Evolutionary conservation across 2,329 filamentous ascomycete genomes (phyloP), one percentile per base, ranked within the genome.

Genomic region (Tympanopsis confertula): DNA sequence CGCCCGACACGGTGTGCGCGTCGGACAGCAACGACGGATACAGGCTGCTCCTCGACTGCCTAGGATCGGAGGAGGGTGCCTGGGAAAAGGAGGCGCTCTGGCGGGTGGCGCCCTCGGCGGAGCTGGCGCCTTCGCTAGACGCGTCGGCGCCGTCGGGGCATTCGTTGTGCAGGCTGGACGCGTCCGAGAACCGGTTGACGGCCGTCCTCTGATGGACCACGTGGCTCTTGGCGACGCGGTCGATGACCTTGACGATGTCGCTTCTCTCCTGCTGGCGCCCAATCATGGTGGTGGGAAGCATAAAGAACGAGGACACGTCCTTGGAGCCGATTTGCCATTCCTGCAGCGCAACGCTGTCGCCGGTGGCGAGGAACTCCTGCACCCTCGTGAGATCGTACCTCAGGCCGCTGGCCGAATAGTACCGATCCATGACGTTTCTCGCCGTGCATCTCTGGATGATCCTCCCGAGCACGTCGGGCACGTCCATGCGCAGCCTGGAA

Each of bases 391-490:
- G 61, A 53, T 96, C 89, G 50, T 85, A 70, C 46, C 86, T 86
- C 41, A 95, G 69, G 2, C 89, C 88, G 41, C 85, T 87, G 1
- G 84, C 82, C 4, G 86, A 94, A 50, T 94, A 82, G 54, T 95
- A 96, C 13, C 89, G 77, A 41, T 95, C 88, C 40, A 78, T 74
- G 35, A 94, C 84, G 42, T 80, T 83, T 57, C 93, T 94, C 42
- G 86, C 79, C 0, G 87, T 94, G 72, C 93, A 94, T 54, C 87
- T 93, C 53, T 89, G 82, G 29, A 96, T 86, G 32, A 95, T 82
- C 20, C 74, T 72, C 1, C 83, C 83, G 30, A 95, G 66, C 5
- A 82, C 81, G 41, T 93, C 85, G 0, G 89, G 89, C 4, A 94
- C 69, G 51, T 95, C 89, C 42, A 86, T 71, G 37, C 89, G 74